Evolutionary conservation across 345 rosid species (phyloP).

Genomic region (Hevea brasiliensis): DNA sequence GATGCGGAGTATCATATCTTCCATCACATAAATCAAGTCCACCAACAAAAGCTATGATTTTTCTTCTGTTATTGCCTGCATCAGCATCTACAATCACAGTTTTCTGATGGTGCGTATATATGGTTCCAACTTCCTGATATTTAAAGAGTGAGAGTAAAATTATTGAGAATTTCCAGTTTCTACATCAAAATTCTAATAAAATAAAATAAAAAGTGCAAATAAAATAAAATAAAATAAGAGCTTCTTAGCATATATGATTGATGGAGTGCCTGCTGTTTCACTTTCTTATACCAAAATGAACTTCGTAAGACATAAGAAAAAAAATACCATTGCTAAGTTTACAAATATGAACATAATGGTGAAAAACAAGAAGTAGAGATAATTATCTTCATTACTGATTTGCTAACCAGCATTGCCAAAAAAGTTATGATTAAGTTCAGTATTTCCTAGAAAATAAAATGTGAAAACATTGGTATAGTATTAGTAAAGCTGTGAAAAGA

Average conservation of each 20-base stretch:
- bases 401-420: too few species aligned
- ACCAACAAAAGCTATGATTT: slow-evolving; percentile 88
- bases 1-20: slow-evolving; percentile 84
- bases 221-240: too few species aligned
- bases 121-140: slow-evolving; percentile 82
- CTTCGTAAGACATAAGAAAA: neutral
- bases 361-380: neutral
- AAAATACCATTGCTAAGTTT: neutral
- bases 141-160: slow-evolving; percentile 5
- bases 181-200: neutral
- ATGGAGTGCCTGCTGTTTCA: neutral
- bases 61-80: slow-evolving; percentile 70
- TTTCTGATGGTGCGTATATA: slow-evolving; percentile 97
- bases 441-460: neutral
- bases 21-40: slow-evolving; percentile 98
- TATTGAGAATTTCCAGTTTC: slow-evolving; percentile 5
- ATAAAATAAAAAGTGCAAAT: neutral
- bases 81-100: slow-evolving; percentile 90
- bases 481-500: too few species aligned
- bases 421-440: neutral
- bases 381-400: too few species aligned
- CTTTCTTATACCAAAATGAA: neutral
- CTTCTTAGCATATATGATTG: neutral
- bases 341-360: neutral
- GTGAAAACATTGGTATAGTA: too few species aligned